phyloP scores from a whole-genome alignment of 106 monocot species.

The Phalaenopsis equestris region DNA sequence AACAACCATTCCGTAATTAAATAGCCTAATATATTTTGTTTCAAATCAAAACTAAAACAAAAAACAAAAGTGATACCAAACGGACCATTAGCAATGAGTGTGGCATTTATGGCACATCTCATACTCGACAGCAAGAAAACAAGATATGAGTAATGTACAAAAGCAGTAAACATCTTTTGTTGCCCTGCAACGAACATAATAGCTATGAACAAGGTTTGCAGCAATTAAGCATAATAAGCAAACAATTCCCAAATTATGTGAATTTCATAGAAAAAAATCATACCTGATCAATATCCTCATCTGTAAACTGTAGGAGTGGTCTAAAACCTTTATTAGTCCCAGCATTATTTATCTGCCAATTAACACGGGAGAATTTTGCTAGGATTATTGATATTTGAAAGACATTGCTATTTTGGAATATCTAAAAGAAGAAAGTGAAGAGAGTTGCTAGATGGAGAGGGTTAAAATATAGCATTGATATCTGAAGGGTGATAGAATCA shows the following conservation, averaged over 20 bases:
- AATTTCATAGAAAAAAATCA: not conserved
- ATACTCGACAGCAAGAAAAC: not conserved
- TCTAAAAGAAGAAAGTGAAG: not conserved
- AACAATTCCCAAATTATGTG: not conserved
- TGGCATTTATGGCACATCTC: not conserved
- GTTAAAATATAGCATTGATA: not conserved
- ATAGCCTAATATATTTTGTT: too few species aligned
- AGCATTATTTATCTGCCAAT: slow-evolving; percentile 91
- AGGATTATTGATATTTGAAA: not conserved
- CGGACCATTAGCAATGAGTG: too few species aligned
- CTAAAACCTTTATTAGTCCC: slow-evolving; percentile 99
- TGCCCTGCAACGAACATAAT: not conserved
- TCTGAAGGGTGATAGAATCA: not conserved
- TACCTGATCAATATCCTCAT: slow-evolving; percentile 90
- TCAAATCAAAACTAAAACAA: too few species aligned
- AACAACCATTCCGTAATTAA: too few species aligned
- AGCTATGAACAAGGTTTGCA: not conserved
- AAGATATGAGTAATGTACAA: not conserved
- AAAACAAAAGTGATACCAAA: too few species aligned
- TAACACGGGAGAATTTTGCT: not conserved
- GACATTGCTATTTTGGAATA: not conserved
- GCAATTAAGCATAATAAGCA: not conserved
- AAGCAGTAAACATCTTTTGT: too few species aligned
- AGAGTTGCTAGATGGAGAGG: not conserved
- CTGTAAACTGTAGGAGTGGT: slow-evolving; percentile 80